Evolutionary conservation across 805 yeast genomes (phyloP).

Genomic region (Cyberlindnera mrakii): DNA sequence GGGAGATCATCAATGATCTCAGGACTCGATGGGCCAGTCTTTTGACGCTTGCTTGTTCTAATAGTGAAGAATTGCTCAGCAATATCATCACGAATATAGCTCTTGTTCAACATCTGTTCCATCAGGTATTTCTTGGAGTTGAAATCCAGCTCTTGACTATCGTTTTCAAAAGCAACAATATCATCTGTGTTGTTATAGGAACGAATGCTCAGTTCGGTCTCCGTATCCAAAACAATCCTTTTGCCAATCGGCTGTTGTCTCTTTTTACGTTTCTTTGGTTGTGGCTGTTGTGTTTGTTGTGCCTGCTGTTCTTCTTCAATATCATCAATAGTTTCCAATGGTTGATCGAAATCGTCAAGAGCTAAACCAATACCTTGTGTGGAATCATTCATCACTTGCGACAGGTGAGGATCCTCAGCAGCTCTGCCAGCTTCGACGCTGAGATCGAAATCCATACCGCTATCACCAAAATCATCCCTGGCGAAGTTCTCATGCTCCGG

Average conservation of each 20-base stretch:
- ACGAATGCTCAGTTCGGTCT: slow-evolving; percentile 21
- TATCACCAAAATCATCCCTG: slow-evolving; percentile 2
- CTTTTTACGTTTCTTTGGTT: slow-evolving; percentile 5
- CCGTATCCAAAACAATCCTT: slow-evolving; percentile 19
- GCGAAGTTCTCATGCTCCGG: background rate
- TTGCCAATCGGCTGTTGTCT: slow-evolving; percentile 8
- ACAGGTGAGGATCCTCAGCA: slow-evolving; percentile 15
- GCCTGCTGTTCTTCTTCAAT: slow-evolving; percentile 5
- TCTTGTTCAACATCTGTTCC: slow-evolving; percentile 12
- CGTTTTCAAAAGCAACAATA: slow-evolving; percentile 3
- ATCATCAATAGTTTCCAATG: slow-evolving; percentile 19
- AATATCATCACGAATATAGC: slow-evolving; percentile 12
- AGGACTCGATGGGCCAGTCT: slow-evolving; percentile 10
- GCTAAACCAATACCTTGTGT: slow-evolving; percentile 10
- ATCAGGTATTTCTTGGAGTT: slow-evolving; percentile 16
- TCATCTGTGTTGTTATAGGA: slow-evolving; percentile 14
- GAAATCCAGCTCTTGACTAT: slow-evolving; percentile 4
- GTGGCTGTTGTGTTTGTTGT: slow-evolving; percentile 8
- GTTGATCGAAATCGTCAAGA: slow-evolving; percentile 11
- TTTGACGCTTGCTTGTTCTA: slow-evolving; percentile 18
- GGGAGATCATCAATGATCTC: slow-evolving; percentile 12
- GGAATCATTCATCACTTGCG: slow-evolving; percentile 10
- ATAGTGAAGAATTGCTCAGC: slow-evolving; percentile 10
- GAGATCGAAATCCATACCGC: slow-evolving; percentile 24
- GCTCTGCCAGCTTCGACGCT: slow-evolving; percentile 28